Evolutionary conservation across 805 yeast genomes (phyloP).

Genomic region (Lipomyces spencermartinsiae): DNA sequence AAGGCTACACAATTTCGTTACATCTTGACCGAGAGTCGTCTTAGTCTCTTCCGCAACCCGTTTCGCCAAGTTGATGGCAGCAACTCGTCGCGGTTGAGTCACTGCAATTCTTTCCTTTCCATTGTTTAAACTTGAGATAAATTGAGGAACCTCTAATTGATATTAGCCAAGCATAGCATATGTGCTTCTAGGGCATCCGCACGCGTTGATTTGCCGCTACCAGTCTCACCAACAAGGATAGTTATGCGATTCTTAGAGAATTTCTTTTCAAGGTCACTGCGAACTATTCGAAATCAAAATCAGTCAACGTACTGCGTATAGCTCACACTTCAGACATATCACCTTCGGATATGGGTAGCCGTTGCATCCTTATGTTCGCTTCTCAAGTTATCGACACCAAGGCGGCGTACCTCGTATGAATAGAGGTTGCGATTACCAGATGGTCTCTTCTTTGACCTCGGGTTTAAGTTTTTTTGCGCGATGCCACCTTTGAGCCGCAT

Average conservation of each 20-base stretch:
- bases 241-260: constrained; percentile 67
- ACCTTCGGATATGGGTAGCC: constrained; percentile 19
- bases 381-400: background rate
- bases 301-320: background rate
- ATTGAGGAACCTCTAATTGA: constrained; percentile 74
- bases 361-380: constrained; percentile 1
- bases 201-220: constrained; percentile 95
- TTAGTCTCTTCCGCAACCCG: constrained; percentile 93
- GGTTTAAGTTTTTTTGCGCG: too few species aligned
- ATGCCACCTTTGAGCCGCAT: too few species aligned
- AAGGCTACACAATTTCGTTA: background rate
- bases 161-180: background rate
- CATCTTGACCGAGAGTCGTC: constrained; percentile 73
- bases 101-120: constrained; percentile 72
- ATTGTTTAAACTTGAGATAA: constrained; percentile 60
- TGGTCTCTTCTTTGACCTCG: too few species aligned
- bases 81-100: constrained; percentile 97
- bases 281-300: background rate
- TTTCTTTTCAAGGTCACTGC: constrained; percentile 47
- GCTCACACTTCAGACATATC: background rate
- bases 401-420: background rate
- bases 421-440: too few species aligned
- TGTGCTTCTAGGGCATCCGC: background rate
- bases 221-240: constrained; percentile 92
- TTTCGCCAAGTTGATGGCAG: constrained; percentile 91